These are phyloP conservation scores for Avena insularis DNA, from an alignment of 176 grass and related monocot genomes.

Conservation along the genomic window DNA sequence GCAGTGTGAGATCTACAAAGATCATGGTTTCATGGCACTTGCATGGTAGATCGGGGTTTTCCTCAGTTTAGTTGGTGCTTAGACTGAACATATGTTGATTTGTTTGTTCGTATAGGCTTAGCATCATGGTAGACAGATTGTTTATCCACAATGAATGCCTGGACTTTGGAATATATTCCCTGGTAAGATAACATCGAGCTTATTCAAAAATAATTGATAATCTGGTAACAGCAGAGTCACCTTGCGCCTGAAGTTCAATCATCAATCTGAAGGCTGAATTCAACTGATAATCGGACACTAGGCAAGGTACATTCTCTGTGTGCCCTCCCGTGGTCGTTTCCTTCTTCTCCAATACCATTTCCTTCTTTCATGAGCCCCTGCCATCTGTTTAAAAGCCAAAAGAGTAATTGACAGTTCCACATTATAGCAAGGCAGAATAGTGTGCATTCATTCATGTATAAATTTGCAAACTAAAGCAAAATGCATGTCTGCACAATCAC, in stretches of 20 bases:
- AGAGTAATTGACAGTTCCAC: not conserved
- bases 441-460: slow-evolving; percentile 7
- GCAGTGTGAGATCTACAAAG: slow-evolving; percentile 37
- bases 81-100: not conserved
- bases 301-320: not conserved
- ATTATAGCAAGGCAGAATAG: not conserved
- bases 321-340: not conserved
- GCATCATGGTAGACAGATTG: slow-evolving; percentile 18
- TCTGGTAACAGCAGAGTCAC: not conserved
- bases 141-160: slow-evolving; percentile 22
- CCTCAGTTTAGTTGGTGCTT: slow-evolving; percentile 16
- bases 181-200: not conserved
- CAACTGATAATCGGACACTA: not conserved
- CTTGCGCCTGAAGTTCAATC: not conserved
- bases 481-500: slow-evolving; percentile 25
- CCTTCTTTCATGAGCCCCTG: not conserved
- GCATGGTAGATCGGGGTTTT: slow-evolving; percentile 10
- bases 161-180: not conserved
- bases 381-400: not conserved
- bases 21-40: not conserved
- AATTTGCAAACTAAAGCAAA: not conserved
- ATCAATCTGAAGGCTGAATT: not conserved
- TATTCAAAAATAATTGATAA: not conserved
- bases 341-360: not conserved
- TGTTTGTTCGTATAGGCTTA: not conserved